Conservation (phyloP, 495 filamentous ascomycete genomes). For the Platismatia glauca region DNA sequence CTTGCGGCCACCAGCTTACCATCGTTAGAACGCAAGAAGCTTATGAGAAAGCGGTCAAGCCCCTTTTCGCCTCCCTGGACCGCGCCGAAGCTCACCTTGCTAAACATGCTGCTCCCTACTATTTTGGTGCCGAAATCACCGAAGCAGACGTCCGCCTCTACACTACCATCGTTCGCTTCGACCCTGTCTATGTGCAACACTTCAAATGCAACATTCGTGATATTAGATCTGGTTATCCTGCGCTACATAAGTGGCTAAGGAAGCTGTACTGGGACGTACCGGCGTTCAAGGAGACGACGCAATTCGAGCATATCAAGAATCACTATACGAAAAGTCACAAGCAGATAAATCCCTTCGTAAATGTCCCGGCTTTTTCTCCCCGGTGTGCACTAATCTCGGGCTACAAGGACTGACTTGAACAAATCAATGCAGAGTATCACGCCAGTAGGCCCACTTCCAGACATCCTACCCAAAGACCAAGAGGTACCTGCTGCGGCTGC, state of each 20-base stretch:
- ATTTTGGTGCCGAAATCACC: slow-evolving; percentile 59
- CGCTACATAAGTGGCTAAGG: slow-evolving; percentile 58
- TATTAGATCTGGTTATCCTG: slow-evolving; percentile 68
- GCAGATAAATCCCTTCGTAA: slow-evolving; percentile 51
- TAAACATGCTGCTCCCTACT: slow-evolving; percentile 49
- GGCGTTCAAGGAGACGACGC: slow-evolving; percentile 53
- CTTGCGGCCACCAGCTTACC: neutral
- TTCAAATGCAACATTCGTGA: slow-evolving; percentile 88
- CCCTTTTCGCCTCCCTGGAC: slow-evolving; percentile 66
- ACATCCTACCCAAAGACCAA: slow-evolving; percentile 51
- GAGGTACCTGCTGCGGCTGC: slow-evolving; percentile 50
- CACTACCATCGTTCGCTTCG: slow-evolving; percentile 79
- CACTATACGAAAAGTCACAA: slow-evolving; percentile 64
- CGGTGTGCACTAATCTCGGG: neutral
- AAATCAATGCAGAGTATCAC: slow-evolving; percentile 39
- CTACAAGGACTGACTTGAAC: neutral
- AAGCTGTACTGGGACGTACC: slow-evolving; percentile 59
- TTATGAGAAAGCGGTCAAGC: slow-evolving; percentile 58
- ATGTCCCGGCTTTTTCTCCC: neutral
- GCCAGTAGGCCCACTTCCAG: slow-evolving; percentile 54
- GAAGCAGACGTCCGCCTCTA: slow-evolving; percentile 78
- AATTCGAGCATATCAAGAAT: slow-evolving; percentile 64
- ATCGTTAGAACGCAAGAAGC: slow-evolving; percentile 47
- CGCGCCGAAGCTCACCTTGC: slow-evolving; percentile 57
- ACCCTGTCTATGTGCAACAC: slow-evolving; percentile 83